Evolutionary conservation across 768 basidiomycete species (phyloP), one percentile per base, ranked within the genome.

Genomic region (Suillus decipiens): DNA sequence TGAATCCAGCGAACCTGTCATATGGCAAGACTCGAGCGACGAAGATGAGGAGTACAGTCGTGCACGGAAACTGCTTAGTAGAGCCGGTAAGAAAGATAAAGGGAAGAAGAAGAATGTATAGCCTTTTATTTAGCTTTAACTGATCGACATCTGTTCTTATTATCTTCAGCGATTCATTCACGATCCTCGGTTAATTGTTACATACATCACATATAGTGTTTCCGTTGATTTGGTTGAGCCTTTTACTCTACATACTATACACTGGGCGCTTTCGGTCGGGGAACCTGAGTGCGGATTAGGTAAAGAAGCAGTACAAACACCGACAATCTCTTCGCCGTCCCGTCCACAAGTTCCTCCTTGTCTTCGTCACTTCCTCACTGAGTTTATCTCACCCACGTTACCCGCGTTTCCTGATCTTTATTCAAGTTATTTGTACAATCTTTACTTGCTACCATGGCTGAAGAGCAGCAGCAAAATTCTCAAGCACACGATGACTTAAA

Each of bases 1-100:
- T 36, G 28, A 19, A 31, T 50, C 51, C 37, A 47, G 42, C 4
- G 36, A 70, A 70, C 66, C 66, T 68, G 84, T 86, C 65, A 70
- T 86, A 64, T 92, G 90, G 92, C 81, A 82, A 64, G 89, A 93
- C 68, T 90, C 90, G 67, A 88, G 88, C 68, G 89, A 89, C 58
- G 88, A 91, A 67, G 89, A 90, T 69, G 86, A 82, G 64, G 86
- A 81, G 71, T 92, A 93, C 76, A 68, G 77, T 60, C 78, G 69
- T 24, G 91, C 89, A 61, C 83, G 81, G 75, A 78, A 66, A 61
- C 60, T 88, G 72, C 77, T 93, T 68, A 78, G 73, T 47, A 76
- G 78, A 66, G 76, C 79, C 33, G 79, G 80, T 51, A 79, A 74
- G 73, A 82, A 74, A 67, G 74, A 74, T 65, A 78, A 76, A 68